Percentiles rank a stretch among this genome's conserved stretches.
Evolutionary conservation across 2,329 filamentous ascomycete species (phyloP).

Genomic region (Herpotrichia juniperi): DNA sequence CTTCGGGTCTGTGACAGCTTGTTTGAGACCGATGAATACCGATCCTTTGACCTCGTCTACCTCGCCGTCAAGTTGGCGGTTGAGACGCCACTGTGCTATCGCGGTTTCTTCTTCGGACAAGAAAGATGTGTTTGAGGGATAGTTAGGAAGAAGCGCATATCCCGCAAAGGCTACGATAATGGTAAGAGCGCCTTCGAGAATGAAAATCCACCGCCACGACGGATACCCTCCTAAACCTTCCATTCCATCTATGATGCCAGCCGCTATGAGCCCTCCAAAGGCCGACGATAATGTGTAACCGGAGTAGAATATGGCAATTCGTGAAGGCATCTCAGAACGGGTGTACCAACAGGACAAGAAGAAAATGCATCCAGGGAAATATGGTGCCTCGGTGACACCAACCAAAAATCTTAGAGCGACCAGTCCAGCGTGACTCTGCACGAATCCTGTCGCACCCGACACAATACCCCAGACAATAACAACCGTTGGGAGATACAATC

Average conservation of each 20-base stretch:
- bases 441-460: constrained; percentile 55
- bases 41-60: not conserved
- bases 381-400: too few species aligned
- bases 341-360: too few species aligned
- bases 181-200: constrained; percentile 9
- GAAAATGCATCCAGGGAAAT: too few species aligned
- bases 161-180: constrained; percentile 2
- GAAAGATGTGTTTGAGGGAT: constrained; percentile 8
- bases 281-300: not conserved
- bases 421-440: constrained; percentile 50
- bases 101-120: constrained; percentile 2
- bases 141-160: constrained; percentile 9
- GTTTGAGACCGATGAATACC: constrained; percentile 4
- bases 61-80: constrained; percentile 4
- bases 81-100: not conserved
- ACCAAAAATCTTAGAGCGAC: constrained; percentile 50
- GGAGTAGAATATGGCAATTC: constrained; percentile 9
- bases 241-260: constrained; percentile 2
- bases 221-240: constrained; percentile 8
- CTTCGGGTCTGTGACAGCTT: constrained; percentile 7
- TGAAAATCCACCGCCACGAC: constrained; percentile 10
- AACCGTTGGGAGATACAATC: constrained; percentile 58
- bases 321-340: not conserved
- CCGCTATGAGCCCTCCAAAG: constrained; percentile 5
- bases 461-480: constrained; percentile 53